These are phyloP conservation scores for Chrysanthemum makinoi DNA, from an alignment of 129 eudicot species.

Conservation along the genomic window DNA sequence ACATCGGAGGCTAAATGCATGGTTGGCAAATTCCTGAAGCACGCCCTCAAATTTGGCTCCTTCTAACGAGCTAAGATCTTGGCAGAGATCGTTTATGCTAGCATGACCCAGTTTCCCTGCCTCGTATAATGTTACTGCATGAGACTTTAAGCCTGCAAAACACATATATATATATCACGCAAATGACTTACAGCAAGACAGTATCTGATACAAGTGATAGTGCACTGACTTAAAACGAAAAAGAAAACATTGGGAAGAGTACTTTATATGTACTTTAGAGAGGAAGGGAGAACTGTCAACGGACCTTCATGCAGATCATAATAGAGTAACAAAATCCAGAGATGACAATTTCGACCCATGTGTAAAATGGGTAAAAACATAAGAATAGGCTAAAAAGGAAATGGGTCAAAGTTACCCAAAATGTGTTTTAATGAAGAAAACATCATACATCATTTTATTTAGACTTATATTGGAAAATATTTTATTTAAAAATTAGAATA, in stretches of 20 bases:
- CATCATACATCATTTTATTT: not conserved
- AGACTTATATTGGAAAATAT: too few relatives aligned
- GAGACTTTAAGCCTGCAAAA: conserved; percentile 85
- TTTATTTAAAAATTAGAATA: too few relatives aligned
- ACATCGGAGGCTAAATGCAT: conserved; percentile 94
- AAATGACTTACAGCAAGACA: conserved; percentile 24
- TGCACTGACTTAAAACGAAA: not conserved
- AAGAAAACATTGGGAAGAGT: not conserved
- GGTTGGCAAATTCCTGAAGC: conserved; percentile 98
- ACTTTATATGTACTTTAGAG: not conserved
- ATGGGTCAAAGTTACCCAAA: too few relatives aligned
- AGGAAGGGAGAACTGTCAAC: not conserved
- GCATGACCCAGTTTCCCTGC: conserved; percentile 98
- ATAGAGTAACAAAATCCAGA: not conserved
- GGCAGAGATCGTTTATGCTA: conserved; percentile 91
- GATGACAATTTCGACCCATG: too few relatives aligned
- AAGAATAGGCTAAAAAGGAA: too few relatives aligned
- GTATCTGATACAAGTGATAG: conserved; percentile 6
- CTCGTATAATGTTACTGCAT: conserved; percentile 96
- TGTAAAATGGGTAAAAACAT: too few relatives aligned
- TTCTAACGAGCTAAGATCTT: conserved; percentile 77
- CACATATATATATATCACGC: conserved; percentile 8
- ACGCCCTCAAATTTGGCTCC: conserved; percentile 98
- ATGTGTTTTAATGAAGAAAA: too few relatives aligned
- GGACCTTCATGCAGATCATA: not conserved